Conservation (phyloP, 1,284 basidiomycete genomes). For the Ceratobasidium sp. region DNA sequence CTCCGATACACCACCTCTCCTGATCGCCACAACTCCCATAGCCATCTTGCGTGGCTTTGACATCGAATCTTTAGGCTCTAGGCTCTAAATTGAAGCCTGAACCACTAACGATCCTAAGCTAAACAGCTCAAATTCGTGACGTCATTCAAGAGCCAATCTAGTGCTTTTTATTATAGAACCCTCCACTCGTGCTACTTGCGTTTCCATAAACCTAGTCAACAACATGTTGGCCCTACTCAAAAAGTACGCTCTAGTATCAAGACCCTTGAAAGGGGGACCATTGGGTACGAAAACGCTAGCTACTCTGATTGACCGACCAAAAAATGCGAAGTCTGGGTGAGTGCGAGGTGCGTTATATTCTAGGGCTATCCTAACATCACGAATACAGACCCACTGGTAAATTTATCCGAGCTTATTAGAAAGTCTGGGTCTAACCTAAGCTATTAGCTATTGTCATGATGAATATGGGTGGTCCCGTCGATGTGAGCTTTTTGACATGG, state of each 20-base stretch:
- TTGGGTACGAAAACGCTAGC: background rate
- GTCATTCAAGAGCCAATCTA: too few species aligned
- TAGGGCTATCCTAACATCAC: background rate
- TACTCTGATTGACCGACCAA: constrained; percentile 16
- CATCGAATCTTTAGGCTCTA: too few species aligned
- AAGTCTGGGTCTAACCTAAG: background rate
- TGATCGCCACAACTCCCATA: too few species aligned
- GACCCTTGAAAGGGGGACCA: background rate
- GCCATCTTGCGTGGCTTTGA: too few species aligned
- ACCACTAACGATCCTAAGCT: too few species aligned
- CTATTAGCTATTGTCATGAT: constrained; percentile 89
- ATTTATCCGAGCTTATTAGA: background rate
- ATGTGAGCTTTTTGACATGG: constrained; percentile 69
- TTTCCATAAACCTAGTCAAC: background rate
- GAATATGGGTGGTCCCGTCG: constrained; percentile 98
- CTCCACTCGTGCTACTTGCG: too few species aligned
- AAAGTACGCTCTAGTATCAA: background rate
- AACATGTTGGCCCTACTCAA: constrained; percentile 24
- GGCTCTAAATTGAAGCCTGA: too few species aligned
- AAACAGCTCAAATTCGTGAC: too few species aligned
- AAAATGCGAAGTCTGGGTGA: constrained; percentile 22
- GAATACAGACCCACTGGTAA: constrained; percentile 35
- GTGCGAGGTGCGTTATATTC: background rate
- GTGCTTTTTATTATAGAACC: too few species aligned
- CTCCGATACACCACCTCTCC: too few species aligned